Evolutionary conservation across 2,329 filamentous ascomycete genomes (phyloP), one percentile per base, ranked within the genome.

Genomic region (Apiospora phragmitis): DNA sequence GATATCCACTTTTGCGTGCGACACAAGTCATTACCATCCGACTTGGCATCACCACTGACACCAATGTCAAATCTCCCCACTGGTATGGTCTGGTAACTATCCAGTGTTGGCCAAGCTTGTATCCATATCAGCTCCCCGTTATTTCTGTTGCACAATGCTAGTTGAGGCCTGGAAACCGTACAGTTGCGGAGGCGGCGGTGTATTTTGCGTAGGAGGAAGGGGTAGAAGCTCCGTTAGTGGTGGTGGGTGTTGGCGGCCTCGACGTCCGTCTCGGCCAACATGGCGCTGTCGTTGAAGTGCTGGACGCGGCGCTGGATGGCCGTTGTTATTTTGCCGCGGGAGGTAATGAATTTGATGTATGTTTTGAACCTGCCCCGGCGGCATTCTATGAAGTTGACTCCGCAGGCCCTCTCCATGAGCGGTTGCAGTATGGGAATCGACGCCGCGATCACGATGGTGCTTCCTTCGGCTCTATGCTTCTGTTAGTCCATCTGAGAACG

Each of bases 381-480:
- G 16, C 49, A 55, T 32, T 55, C 49, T 32, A 55, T 29, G 2
- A 32, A 24, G 26, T 32, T 55, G 6, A 55, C 49, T 4, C 49
- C 49, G 16, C 26, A 32, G 26, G 16, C 26, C 49, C 29, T 32
- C 26, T 67, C 65, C 65, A 67, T 32, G n/a, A 81, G 76, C 1
- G 80, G 80, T 24, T 80, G 77, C 1, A 81, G 77, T 16, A 80
- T 74, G 1, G 80, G 80, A n/a, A 81, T 80, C 32, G 76, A 81
- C 24, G 77, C 76, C 14, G 80, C 80, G 68, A 81, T 81, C 43
- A 81, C 81, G 45, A 81, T 79, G 29, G 76, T 79, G 51, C 75
- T 77, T 3, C 78, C 77, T 71, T 81, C 80, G 72, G 80, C 74
- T 4, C 79, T 81, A 21, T 32, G 47, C 9, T 21, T 42, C 41